phyloP scores from a whole-genome alignment of 2,329 filamentous ascomycete species.

The Ascomycota sp. region DNA sequence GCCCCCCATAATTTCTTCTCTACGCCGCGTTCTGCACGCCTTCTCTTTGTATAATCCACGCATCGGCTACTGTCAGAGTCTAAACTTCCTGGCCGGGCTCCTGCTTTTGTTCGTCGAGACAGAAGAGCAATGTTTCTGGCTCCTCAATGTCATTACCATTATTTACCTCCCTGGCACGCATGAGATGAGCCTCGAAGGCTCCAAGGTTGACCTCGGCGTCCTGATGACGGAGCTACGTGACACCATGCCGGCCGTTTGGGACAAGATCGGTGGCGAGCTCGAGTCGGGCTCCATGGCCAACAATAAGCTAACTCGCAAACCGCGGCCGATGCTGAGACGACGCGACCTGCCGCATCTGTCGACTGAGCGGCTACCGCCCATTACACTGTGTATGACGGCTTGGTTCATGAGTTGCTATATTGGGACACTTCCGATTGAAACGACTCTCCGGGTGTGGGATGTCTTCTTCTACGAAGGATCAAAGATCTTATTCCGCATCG shows the following conservation, averaged over 20 bases:
- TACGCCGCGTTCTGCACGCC: conserved; percentile 70
- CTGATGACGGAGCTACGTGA: conserved; percentile 76
- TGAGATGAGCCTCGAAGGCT: conserved; percentile 72
- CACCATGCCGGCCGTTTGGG: conserved; percentile 64
- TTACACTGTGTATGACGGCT: conserved; percentile 79
- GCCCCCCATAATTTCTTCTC: conserved; percentile 57
- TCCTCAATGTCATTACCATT: conserved; percentile 80
- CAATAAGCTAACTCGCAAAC: conserved; percentile 14
- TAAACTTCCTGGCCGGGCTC: conserved; percentile 86
- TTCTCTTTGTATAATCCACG: conserved; percentile 80
- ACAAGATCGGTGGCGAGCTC: conserved; percentile 66
- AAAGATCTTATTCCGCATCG: conserved; percentile 82
- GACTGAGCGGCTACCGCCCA: conserved; percentile 52
- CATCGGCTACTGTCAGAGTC: conserved; percentile 87
- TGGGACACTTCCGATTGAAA: conserved; percentile 78
- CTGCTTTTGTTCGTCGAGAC: conserved; percentile 71
- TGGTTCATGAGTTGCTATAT: conserved; percentile 99
- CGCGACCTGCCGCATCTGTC: conserved; percentile 19
- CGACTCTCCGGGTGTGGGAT: conserved; percentile 83
- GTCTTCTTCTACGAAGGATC: conserved; percentile 90
- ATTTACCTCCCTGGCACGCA: conserved; percentile 82
- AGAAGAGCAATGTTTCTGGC: conserved; percentile 82
- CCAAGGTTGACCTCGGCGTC: conserved; percentile 84
- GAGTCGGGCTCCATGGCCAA: conserved; percentile 24
- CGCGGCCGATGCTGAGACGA: conserved; percentile 18